Percentiles rank a stretch among this genome's conserved stretches.
Conservation (phyloP, 257 asterid species). For the Fraxinus anomala region DNA sequence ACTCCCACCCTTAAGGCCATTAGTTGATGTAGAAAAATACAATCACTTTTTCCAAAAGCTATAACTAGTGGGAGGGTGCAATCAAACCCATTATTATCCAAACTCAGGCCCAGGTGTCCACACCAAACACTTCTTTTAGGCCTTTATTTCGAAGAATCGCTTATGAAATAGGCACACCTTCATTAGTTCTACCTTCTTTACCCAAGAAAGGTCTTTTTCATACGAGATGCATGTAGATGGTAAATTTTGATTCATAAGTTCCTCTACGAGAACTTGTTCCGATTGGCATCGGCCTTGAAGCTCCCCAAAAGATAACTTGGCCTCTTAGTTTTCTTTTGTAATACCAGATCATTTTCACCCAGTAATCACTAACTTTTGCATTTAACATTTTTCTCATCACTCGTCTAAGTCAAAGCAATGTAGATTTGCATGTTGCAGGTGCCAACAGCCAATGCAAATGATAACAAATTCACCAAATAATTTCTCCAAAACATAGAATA, state of each 20-base stretch:
- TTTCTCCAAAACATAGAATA: neutral
- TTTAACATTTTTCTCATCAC: neutral
- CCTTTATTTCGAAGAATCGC: neutral
- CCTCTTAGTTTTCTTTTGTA: neutral
- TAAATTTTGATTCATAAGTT: too few species aligned
- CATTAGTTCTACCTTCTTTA: too few species aligned
- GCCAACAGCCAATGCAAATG: neutral
- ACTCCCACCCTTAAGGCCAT: neutral
- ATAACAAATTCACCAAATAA: neutral
- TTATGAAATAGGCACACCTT: neutral
- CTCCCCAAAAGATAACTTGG: neutral
- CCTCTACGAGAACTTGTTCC: too few species aligned
- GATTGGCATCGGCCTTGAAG: neutral
- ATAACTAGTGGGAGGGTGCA: neutral
- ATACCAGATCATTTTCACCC: neutral
- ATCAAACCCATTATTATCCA: neutral
- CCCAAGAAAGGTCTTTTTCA: neutral
- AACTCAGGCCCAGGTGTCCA: neutral
- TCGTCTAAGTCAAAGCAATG: neutral
- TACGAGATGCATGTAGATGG: neutral
- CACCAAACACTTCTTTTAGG: neutral
- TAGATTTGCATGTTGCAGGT: neutral
- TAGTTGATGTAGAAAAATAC: neutral
- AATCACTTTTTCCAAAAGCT: neutral
- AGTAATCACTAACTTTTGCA: neutral